Percentiles rank a stretch among this genome's conserved stretches.
These are phyloP conservation scores for Eugenia klotzschiana DNA, from an alignment of 441 rosid species.

Conservation along the genomic window DNA sequence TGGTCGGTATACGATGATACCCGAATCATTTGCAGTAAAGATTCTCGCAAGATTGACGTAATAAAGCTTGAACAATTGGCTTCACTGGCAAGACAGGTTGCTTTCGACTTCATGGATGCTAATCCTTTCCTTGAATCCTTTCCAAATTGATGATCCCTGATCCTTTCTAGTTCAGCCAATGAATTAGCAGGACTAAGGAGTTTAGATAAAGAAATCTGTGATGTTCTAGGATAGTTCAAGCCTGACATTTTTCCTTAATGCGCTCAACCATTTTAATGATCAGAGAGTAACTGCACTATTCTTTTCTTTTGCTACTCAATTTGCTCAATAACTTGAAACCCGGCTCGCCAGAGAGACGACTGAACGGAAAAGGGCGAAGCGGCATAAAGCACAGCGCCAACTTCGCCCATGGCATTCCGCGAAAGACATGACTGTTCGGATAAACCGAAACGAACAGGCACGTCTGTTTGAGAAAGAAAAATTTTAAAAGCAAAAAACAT, in stretches of 20 bases:
- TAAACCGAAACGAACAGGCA: too few species aligned
- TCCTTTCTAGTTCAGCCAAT: not conserved
- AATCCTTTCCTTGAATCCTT: not conserved
- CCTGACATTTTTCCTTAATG: not conserved
- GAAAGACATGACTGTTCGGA: too few species aligned
- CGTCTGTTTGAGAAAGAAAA: too few species aligned
- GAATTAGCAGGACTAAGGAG: not conserved
- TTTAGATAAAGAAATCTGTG: not conserved
- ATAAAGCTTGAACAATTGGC: not conserved
- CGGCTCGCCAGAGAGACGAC: not conserved
- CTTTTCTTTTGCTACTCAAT: not conserved
- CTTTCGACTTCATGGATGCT: not conserved
- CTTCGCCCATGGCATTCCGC: not conserved
- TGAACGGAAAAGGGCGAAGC: not conserved
- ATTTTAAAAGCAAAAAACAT: too few species aligned
- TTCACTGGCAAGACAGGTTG: not conserved
- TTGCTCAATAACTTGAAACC: not conserved
- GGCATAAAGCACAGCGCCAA: not conserved
- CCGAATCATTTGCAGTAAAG: not conserved
- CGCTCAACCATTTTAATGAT: not conserved
- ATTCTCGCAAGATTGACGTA: not conserved
- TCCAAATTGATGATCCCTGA: not conserved
- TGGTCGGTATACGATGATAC: not conserved
- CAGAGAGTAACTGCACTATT: not conserved
- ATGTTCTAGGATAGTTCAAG: not conserved